Evolutionary conservation across 2,329 filamentous ascomycete genomes (phyloP).

Genomic region (Botrytis galanthina): DNA sequence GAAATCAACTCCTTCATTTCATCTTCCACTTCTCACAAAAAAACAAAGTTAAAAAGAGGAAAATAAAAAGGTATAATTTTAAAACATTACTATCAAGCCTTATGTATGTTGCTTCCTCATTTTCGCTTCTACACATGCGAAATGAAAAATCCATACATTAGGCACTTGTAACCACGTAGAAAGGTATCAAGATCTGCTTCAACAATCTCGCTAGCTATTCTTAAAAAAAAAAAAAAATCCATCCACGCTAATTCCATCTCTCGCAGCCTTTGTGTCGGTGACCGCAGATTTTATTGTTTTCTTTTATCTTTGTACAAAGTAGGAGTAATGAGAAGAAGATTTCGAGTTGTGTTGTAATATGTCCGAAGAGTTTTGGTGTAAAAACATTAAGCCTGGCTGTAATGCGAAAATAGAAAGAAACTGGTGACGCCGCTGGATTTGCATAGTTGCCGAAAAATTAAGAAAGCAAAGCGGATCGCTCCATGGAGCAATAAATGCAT

Average conservation of each 20-base stretch:
- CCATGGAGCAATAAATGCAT: constrained; percentile 11
- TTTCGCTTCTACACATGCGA: background rate
- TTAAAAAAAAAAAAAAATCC: background rate
- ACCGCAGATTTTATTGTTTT: constrained; percentile 13
- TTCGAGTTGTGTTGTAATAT: constrained; percentile 9
- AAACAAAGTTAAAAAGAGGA: background rate
- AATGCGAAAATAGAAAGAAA: constrained; percentile 16
- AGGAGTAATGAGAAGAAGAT: constrained; percentile 6
- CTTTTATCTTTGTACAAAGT: constrained; percentile 19
- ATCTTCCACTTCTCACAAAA: background rate
- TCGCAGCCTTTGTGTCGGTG: constrained; percentile 17
- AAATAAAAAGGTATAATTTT: background rate
- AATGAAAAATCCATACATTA: constrained; percentile 6
- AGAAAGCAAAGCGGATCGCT: constrained; percentile 14
- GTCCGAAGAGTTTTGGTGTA: constrained; percentile 12
- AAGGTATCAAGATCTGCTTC: constrained; percentile 4
- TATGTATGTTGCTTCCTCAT: background rate
- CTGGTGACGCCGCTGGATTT: constrained; percentile 7
- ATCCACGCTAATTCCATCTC: constrained; percentile 8
- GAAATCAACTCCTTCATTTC: background rate
- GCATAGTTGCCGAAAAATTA: constrained; percentile 14
- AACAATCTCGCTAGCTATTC: background rate
- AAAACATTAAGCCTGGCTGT: constrained; percentile 20
- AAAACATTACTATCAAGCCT: constrained; percentile 8
- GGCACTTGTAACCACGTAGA: background rate